These are phyloP conservation scores for Zancudomyces culisetae DNA, from an alignment of 371 early-diverging fungal species.

Conservation along the genomic window DNA sequence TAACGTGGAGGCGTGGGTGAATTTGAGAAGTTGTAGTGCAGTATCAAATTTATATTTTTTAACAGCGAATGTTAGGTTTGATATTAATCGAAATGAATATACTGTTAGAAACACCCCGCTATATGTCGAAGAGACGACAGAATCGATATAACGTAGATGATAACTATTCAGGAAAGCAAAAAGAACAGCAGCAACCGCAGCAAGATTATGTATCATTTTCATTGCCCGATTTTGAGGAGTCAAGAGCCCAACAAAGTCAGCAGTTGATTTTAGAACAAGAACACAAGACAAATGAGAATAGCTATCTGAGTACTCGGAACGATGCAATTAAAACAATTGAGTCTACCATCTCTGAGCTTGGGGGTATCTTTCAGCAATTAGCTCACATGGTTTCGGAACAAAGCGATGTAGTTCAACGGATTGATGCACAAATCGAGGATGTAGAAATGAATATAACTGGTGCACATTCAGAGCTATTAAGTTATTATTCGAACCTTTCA, in stretches of 20 bases:
- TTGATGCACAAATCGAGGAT: conserved; percentile 88
- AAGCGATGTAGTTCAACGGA: conserved; percentile 85
- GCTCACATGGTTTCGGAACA: conserved; percentile 88
- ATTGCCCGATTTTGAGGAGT: conserved; percentile 20
- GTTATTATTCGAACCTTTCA: conserved; percentile 73
- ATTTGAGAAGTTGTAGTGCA: background rate
- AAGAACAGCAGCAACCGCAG: too few relatives aligned
- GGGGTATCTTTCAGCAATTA: conserved; percentile 83
- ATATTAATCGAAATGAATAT: background rate
- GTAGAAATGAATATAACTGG: conserved; percentile 78
- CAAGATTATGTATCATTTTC: conserved; percentile 30
- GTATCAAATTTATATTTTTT: background rate
- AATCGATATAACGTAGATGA: too few relatives aligned
- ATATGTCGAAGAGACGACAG: background rate
- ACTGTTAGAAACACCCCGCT: background rate
- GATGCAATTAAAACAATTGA: conserved; percentile 89
- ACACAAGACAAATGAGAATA: conserved; percentile 25
- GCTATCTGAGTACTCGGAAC: conserved; percentile 60
- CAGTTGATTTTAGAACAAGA: conserved; percentile 31
- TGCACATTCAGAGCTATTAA: conserved; percentile 74
- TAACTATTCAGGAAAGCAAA: conserved; percentile 9
- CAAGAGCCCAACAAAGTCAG: conserved; percentile 30
- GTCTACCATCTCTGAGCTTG: conserved; percentile 91
- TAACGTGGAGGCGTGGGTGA: background rate
- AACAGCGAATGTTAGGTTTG: background rate